These are phyloP conservation scores for Papiliotrema fonsecae DNA, from an alignment of 1,284 basidiomycete genomes.

Conservation along the genomic window DNA sequence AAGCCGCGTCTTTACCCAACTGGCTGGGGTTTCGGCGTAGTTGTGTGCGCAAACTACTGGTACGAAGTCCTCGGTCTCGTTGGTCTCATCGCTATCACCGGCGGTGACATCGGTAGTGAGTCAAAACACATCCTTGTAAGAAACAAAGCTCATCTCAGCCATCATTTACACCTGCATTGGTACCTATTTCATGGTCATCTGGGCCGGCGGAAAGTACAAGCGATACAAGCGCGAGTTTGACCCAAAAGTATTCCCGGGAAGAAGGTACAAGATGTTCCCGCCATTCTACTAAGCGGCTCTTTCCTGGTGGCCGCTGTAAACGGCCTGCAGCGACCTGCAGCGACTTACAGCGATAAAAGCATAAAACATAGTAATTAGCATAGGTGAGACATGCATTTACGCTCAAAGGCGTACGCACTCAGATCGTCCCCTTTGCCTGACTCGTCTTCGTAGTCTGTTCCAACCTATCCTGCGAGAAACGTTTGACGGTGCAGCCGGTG, in stretches of 20 bases:
- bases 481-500: no score
- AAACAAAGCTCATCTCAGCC: conserved; percentile 49
- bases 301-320: not conserved
- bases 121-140: not conserved
- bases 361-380: no score
- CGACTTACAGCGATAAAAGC: no score
- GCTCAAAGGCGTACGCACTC: no score
- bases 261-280: conserved; percentile 41
- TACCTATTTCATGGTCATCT: conserved; percentile 70
- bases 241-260: conserved; percentile 53
- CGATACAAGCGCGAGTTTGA: conserved; percentile 93
- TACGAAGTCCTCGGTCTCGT: conserved; percentile 82
- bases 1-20: conserved; percentile 75
- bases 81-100: conserved; percentile 70
- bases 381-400: no score
- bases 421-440: no score
- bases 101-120: conserved; percentile 63
- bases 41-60: conserved; percentile 92
- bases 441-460: no score
- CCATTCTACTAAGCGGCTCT: conserved; percentile 28
- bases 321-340: no score
- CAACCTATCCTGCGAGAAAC: no score
- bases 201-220: conserved; percentile 89
- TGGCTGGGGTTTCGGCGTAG: conserved; percentile 70
- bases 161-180: conserved; percentile 68